Evolutionary conservation across 805 yeast genomes (phyloP).

Genomic region (Lipomyces spencermartinsiae): DNA sequence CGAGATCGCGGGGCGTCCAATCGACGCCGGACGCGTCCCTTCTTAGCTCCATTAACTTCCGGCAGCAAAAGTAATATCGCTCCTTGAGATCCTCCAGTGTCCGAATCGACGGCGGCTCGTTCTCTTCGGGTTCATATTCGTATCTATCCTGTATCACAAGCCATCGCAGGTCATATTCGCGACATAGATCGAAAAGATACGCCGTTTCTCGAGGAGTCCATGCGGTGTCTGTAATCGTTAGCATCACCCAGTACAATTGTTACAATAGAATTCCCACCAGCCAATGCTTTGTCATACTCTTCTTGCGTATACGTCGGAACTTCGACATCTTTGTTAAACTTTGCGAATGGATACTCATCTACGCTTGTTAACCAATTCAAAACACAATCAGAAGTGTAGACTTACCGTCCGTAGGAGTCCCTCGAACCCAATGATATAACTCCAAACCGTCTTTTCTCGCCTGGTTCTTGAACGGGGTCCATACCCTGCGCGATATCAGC

Average conservation of each 20-base stretch:
- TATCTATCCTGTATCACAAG: conserved; percentile 68
- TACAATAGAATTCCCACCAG: conserved; percentile 19
- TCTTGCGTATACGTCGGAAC: conserved; percentile 72
- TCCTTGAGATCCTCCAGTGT: conserved; percentile 81
- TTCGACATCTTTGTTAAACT: conserved; percentile 70
- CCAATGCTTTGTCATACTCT: conserved; percentile 55
- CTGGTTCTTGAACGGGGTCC: conserved; percentile 63
- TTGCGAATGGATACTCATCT: conserved; percentile 70
- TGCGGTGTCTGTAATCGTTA: conserved; percentile 52
- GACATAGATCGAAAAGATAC: conserved; percentile 71
- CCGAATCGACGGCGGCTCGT: conserved; percentile 46
- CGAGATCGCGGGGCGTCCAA: conserved; percentile 53
- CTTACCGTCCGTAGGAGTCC: conserved; percentile 48
- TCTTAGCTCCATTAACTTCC: conserved; percentile 57
- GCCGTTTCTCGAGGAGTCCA: conserved; percentile 84
- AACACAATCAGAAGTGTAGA: not conserved
- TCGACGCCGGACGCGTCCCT: conserved; percentile 51
- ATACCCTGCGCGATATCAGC: conserved; percentile 44
- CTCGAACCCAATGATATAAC: conserved; percentile 88
- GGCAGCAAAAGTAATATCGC: conserved; percentile 74
- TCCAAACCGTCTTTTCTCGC: conserved; percentile 58
- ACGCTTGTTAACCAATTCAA: conserved; percentile 15
- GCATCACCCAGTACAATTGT: not conserved
- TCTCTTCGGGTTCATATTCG: conserved; percentile 44
- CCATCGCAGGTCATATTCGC: conserved; percentile 69